phyloP scores from a whole-genome alignment of 2,329 filamentous ascomycete genomes.

The Orbilia javanica region DNA sequence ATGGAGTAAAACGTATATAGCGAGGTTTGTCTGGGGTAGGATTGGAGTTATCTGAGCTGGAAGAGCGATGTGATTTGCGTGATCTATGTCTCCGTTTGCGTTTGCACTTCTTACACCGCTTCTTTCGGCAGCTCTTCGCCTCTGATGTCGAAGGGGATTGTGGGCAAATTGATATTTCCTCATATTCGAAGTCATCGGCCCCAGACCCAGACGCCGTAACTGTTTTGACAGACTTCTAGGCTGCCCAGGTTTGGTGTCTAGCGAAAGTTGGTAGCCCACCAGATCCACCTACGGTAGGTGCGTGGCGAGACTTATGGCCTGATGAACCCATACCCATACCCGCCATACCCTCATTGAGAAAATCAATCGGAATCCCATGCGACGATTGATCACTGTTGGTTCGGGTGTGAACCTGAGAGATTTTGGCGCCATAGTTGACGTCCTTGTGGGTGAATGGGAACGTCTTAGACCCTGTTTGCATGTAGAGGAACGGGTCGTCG shows the following conservation, averaged over 20 bases:
- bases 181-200: not conserved
- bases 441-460: constrained; percentile 46
- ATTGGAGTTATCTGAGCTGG: not conserved
- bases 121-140: not conserved
- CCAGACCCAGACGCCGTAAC: not conserved
- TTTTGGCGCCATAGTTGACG: constrained; percentile 45
- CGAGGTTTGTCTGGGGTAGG: too few relatives aligned
- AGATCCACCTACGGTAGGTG: constrained; percentile 38
- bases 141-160: not conserved
- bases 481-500: constrained; percentile 46
- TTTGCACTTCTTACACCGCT: not conserved
- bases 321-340: constrained; percentile 31
- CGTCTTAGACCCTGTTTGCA: constrained; percentile 38
- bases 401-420: constrained; percentile 34
- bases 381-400: constrained; percentile 45
- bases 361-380: constrained; percentile 41
- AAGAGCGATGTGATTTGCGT: not conserved
- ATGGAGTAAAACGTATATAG: not conserved
- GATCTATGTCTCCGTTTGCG: not conserved
- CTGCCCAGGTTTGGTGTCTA: constrained; percentile 40
- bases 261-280: constrained; percentile 30
- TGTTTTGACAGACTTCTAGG: constrained; percentile 21
- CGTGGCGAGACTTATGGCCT: constrained; percentile 47
- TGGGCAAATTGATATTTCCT: not conserved
- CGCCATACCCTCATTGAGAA: constrained; percentile 33